Evolutionary conservation across 2,329 filamentous ascomycete genomes (phyloP), one percentile per base, ranked within the genome.

Genomic region (Hypoxylon sp.): DNA sequence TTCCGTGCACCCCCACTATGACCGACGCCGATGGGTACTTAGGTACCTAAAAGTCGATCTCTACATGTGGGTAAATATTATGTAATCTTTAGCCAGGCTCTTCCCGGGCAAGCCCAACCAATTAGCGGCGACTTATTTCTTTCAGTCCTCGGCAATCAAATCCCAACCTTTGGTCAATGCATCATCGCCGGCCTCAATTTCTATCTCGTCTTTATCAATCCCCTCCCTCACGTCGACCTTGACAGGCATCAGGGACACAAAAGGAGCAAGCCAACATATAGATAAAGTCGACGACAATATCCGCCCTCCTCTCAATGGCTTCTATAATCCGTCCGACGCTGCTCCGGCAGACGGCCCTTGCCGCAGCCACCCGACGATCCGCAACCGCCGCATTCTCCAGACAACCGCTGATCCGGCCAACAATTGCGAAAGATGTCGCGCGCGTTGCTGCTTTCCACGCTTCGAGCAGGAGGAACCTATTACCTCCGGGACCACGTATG

Each of bases 401-500:
- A 63, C 78, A 79, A 73, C 75, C 70, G 34, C 32, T 74, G 67
- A 56, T 75, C 56, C 74, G 68, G 45, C 72, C 74, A 11, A 56
- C 74, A 69, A 71, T 77, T 63, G 72, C 78, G 61, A 75, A 75
- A 69, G 79, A 80, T 71, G 76, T 79, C 67, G 81, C 82, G 73
- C 85, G 89, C 80, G 85, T 90, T 75, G 91, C 94, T 72, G 90
- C 92, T 74, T 97, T 99, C 87, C 94, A 98, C 82, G 93, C 91
- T 76, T 93, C 93, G 45, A 86, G 89, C 81, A 88, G 88, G 82
- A 88, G 89, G 80, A 86, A 87, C 78, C 91, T 95, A 77, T 87
- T 99, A 63, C 93, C 95, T 66, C 90, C 94, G 61, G 88, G 92
- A 72, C 94, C 94, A 77, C 96, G 94, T 96, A 85, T 83, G 91